These are phyloP conservation scores for Canariomyces notabilis DNA, from an alignment of 2,329 filamentous ascomycete species.

Conservation along the genomic window DNA sequence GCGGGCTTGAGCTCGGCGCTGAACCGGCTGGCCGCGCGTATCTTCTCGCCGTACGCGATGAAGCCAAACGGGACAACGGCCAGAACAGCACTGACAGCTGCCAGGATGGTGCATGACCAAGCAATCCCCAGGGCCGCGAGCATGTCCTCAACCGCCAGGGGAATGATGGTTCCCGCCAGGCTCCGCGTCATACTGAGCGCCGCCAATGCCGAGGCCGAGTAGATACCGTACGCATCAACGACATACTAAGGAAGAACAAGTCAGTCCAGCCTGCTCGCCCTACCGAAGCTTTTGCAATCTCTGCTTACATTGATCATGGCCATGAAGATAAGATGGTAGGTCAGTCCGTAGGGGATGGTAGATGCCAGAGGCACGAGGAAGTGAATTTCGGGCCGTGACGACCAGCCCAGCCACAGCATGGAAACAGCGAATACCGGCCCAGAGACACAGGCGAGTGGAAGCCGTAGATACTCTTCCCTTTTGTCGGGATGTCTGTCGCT, in stretches of 20 bases:
- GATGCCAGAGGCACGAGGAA: conserved; percentile 27
- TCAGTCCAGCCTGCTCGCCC: background rate
- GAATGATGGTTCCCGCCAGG: conserved; percentile 25
- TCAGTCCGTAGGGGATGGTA: conserved; percentile 26
- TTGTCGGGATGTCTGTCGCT: conserved; percentile 21
- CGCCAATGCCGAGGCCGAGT: conserved; percentile 27
- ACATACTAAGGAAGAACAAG: conserved; percentile 14
- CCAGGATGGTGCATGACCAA: conserved; percentile 44
- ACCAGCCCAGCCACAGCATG: conserved; percentile 29
- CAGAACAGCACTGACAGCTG: conserved; percentile 42
- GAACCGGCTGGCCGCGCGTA: conserved; percentile 37
- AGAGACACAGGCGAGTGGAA: conserved; percentile 26
- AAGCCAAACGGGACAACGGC: conserved; percentile 48
- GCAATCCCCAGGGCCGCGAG: conserved; percentile 25
- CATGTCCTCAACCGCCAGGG: conserved; percentile 26
- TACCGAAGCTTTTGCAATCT: no score
- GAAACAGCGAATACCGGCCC: conserved; percentile 26
- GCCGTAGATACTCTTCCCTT: conserved; percentile 26
- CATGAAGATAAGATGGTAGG: conserved; percentile 28
- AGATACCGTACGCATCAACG: conserved; percentile 27
- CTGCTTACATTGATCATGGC: conserved; percentile 25
- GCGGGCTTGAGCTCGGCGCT: conserved; percentile 38
- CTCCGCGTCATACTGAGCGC: conserved; percentile 25
- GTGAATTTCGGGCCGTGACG: conserved; percentile 22
- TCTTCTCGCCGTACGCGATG: conserved; percentile 38